Conservation (phyloP, 1,139 yeast species). For the Zygosaccharomyces sapae region DNA sequence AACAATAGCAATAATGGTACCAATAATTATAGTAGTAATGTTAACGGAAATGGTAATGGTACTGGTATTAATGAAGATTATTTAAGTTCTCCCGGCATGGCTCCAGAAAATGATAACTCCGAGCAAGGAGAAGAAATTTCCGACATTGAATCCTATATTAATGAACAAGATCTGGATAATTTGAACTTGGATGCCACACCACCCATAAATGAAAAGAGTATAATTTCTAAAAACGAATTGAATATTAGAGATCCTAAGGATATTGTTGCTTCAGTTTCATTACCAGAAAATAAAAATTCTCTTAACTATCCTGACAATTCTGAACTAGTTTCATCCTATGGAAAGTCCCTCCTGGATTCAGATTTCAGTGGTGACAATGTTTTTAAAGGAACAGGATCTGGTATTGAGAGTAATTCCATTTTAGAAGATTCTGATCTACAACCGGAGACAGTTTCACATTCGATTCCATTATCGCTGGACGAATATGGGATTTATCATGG, state of each 20-base stretch:
- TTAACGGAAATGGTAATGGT: background rate
- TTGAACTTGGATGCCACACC: slow-evolving; percentile 22
- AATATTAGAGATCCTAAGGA: slow-evolving; percentile 10
- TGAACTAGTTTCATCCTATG: slow-evolving; percentile 38
- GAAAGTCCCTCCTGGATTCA: slow-evolving; percentile 39
- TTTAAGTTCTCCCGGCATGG: background rate
- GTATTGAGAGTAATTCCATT: slow-evolving; percentile 17
- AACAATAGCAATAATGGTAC: slow-evolving; percentile 6
- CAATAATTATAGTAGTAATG: slow-evolving; percentile 5
- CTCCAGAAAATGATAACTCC: slow-evolving; percentile 5
- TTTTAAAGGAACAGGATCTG: slow-evolving; percentile 19
- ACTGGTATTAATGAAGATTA: slow-evolving; percentile 6
- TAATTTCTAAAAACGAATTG: slow-evolving; percentile 9
- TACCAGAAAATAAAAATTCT: slow-evolving; percentile 7
- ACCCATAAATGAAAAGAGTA: slow-evolving; percentile 8
- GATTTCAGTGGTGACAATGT: slow-evolving; percentile 37
- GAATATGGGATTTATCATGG: slow-evolving; percentile 30
- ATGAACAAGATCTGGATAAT: slow-evolving; percentile 31
- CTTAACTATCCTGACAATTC: slow-evolving; percentile 27
- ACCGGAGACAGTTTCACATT: slow-evolving; percentile 23
- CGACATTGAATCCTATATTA: slow-evolving; percentile 34
- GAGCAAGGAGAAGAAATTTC: slow-evolving; percentile 24
- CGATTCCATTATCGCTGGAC: slow-evolving; percentile 28
- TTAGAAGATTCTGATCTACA: slow-evolving; percentile 22
- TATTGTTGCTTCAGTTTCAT: slow-evolving; percentile 7